Evolutionary conservation across 164 flowering plant genomes (phyloP), one percentile per base, ranked within the genome.

Genomic region (Cinnamomum chago): DNA sequence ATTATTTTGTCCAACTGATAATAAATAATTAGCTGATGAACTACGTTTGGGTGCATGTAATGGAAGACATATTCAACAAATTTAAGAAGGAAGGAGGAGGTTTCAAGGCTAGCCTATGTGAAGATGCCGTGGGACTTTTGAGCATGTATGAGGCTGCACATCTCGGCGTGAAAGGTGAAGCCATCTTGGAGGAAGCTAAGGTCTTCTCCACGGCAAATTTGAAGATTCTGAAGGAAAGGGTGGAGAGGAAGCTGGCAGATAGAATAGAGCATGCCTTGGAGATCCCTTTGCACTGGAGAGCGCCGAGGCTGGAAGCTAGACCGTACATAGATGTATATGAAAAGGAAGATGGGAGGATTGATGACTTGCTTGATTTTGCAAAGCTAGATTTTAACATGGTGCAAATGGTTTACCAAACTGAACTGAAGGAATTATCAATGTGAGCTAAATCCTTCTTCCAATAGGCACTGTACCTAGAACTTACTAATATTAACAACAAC

Each of bases 111-210:
- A 65, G 20, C 35, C 62, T 73, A 0, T 20, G 23, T 50, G 28
- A 65, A 18, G 70, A 66, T 50, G 35, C 65, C 5, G 9, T 33
- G 2, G 70, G 75, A 18, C 28, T 73, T 20, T 50, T 73, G 62
- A 20, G 77, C 50, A 15, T 75, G 68, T 82, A 72, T 40, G 83
- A 82, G 62, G 85, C 85, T 20, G 62, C 82, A 23, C 60, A 66
- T 73, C 75, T 80, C 14, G 67, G 78, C 14, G 23, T 73, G 0
- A 69, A 67, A 22, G 83, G 75, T 0, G 85, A 82, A 68, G 62
- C 75, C 28, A 52, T 80, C 6, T 50, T 82, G 24, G 81, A 82
- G 30, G 76, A 82, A 22, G 83, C 81, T 23, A 62, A 23, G 40
- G 75, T 23, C 22, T 80, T 76, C 71, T 60, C 74, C 3, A 73